Percentiles rank a stretch among this genome's conserved stretches.
phyloP scores from a whole-genome alignment of 2,329 filamentous ascomycete species.

The Delphinella strobiligena region DNA sequence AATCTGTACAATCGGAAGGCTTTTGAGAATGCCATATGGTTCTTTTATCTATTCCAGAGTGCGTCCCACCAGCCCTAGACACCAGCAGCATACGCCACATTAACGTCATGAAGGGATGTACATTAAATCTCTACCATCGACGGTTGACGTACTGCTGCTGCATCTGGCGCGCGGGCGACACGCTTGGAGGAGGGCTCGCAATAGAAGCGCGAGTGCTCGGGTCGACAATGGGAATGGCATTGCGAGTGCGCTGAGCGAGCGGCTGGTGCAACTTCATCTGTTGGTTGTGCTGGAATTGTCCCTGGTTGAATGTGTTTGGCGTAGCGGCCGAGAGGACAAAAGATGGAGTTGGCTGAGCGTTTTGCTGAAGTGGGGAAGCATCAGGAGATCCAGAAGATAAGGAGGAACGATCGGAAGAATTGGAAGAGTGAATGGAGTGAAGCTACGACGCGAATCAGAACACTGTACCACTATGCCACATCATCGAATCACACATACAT shows the following conservation, averaged over 20 bases:
- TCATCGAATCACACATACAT: slow-evolving; percentile 46
- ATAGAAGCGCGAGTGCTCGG: slow-evolving; percentile 74
- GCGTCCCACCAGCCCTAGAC: slow-evolving; percentile 14
- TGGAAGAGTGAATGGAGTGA: slow-evolving; percentile 73
- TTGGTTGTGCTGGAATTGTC: slow-evolving; percentile 19
- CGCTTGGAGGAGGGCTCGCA: slow-evolving; percentile 71
- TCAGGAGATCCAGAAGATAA: slow-evolving; percentile 89
- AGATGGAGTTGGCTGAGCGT: slow-evolving; percentile 56
- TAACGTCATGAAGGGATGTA: slow-evolving; percentile 9
- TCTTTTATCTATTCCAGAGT: slow-evolving; percentile 7
- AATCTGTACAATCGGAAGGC: slow-evolving; percentile 12
- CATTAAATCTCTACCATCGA: slow-evolving; percentile 27
- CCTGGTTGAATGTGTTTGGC: slow-evolving; percentile 33
- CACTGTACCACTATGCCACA: background rate
- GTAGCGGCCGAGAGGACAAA: slow-evolving; percentile 57
- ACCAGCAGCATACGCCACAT: slow-evolving; percentile 6
- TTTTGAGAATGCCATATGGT: slow-evolving; percentile 9
- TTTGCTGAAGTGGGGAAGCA: slow-evolving; percentile 80
- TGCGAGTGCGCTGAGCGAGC: slow-evolving; percentile 75
- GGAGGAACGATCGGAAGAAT: slow-evolving; percentile 83
- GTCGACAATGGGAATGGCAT: slow-evolving; percentile 96
- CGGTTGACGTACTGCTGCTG: slow-evolving; percentile 44
- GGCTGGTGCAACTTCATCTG: slow-evolving; percentile 82
- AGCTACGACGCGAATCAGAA: slow-evolving; percentile 42
- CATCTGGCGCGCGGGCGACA: slow-evolving; percentile 51